Base-by-base conservation (phyloP, 306 rosid species). In the Ammopiptanthus mongolicus region DNA sequence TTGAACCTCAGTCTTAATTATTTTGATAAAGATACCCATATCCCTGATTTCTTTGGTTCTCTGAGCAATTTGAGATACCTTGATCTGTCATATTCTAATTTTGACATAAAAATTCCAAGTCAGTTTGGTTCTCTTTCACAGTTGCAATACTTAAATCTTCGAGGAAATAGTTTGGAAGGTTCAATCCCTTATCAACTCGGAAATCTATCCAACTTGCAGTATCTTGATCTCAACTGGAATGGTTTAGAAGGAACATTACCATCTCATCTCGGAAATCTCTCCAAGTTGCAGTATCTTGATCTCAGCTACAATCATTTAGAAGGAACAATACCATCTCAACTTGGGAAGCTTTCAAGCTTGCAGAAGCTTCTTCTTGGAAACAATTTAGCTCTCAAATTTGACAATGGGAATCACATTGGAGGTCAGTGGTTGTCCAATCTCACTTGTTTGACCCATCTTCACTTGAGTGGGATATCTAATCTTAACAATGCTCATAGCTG, bases 301-400 rank as follows among this genome's bases (percentile, higher is more conserved):
- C 77, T 81, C 37, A 15, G n/a, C 0, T 0, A 0, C 4, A 76
- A 65, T 65, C 0, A 0, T 21, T 33, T 82, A 0, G 55, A 4
- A 56, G 82, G 82, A 6, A 71, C 37, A 0, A 39, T 77, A 17
- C 79, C 82, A 14, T 33, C 50, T 42, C 79, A 82, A 58, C 78
- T 82, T 15, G 83, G 83, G 28, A 74, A 58, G 2, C 83, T 83
- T 37, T 68, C 81, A 15, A 61, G 33, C 12, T 78, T 83, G 34
- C 65, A 67, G 0, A 3, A 51, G 15, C 83, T 83, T 25, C 5
- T 25, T 52, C 71, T 83, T 25, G 46, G 39, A 47, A 6, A 0
- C 11, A 0, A 5, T n/a, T 0, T 2, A 12, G 39, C 18, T 66
- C 72, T 71, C 1, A 34, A 74, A 78, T 10, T 73, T 33, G 10